phyloP scores from a whole-genome alignment of 768 basidiomycete species.

The Tremella mesenterica region DNA sequence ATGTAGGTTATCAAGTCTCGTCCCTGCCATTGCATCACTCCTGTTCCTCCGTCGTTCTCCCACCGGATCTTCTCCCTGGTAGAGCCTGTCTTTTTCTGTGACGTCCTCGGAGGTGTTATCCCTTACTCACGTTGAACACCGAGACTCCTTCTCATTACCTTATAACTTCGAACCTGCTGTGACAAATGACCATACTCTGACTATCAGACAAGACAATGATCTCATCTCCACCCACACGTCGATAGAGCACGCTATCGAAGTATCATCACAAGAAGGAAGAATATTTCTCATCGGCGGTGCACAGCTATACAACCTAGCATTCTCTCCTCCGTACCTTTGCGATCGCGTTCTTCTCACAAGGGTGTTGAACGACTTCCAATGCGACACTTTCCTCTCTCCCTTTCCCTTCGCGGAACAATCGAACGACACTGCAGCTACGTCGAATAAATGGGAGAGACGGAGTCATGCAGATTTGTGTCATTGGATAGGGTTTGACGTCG shows the following conservation, averaged over 20 bases:
- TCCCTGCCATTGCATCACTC: background rate
- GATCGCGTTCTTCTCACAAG: constrained; percentile 84
- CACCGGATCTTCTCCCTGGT: too few species aligned
- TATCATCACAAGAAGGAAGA: background rate
- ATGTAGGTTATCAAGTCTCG: constrained; percentile 50
- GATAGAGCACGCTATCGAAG: background rate
- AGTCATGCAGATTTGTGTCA: constrained; percentile 57
- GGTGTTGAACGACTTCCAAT: constrained; percentile 63
- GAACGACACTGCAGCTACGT: constrained; percentile 22
- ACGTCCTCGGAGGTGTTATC: background rate
- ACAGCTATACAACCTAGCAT: constrained; percentile 64
- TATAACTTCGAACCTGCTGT: too few species aligned
- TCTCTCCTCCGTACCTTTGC: constrained; percentile 50
- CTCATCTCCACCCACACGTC: background rate
- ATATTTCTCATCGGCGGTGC: constrained; percentile 90
- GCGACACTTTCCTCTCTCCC: constrained; percentile 79
- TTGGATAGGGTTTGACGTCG: constrained; percentile 76
- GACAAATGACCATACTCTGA: too few species aligned
- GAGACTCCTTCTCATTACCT: too few species aligned
- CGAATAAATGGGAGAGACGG: constrained; percentile 52
- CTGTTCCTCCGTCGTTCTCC: background rate
- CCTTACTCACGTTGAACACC: too few species aligned
- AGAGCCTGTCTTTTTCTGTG: too few species aligned
- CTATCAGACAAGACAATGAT: background rate
- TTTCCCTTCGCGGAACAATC: constrained; percentile 46